phyloP scores from a whole-genome alignment of 1,284 basidiomycete genomes.

The Violaceomyces palustris region DNA sequence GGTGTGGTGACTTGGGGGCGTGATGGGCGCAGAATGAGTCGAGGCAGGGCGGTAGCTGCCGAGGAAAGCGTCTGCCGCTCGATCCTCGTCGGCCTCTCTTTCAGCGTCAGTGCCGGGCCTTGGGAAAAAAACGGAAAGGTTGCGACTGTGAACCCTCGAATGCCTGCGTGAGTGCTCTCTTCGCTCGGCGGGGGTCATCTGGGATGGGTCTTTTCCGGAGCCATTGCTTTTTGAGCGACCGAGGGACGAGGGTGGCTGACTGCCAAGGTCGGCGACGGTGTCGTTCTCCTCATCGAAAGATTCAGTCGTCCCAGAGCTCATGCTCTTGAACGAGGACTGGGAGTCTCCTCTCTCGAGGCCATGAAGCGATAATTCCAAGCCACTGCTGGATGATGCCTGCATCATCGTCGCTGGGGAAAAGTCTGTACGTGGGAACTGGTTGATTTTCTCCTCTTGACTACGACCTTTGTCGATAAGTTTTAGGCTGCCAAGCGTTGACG shows the following conservation, averaged over 20 bases:
- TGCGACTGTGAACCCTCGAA: conserved; percentile 43
- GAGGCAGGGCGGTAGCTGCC: not conserved
- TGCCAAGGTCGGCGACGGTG: conserved; percentile 14
- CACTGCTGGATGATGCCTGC: too few species aligned
- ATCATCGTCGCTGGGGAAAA: too few species aligned
- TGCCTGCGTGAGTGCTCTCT: conserved; percentile 46
- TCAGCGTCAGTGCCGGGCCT: conserved; percentile 47
- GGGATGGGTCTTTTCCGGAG: conserved; percentile 12
- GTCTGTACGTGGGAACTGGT: too few species aligned
- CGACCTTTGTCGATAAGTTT: too few species aligned
- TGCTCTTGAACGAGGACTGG: too few species aligned
- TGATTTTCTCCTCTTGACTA: too few species aligned
- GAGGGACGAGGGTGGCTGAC: too few species aligned
- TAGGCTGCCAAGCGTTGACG: conserved; percentile 21
- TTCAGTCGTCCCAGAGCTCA: too few species aligned
- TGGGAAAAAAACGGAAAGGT: conserved; percentile 50
- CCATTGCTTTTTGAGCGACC: too few species aligned
- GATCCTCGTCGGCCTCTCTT: conserved; percentile 24
- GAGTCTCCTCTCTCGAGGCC: too few species aligned
- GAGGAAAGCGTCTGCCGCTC: conserved; percentile 7
- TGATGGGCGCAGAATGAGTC: too few species aligned
- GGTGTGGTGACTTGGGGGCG: not conserved
- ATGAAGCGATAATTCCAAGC: too few species aligned
- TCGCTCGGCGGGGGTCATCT: conserved; percentile 38
- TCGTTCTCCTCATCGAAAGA: conserved; percentile 23